Base-by-base conservation (phyloP, 108 stramenopile genomes). In the Cyclotella kingstonii region DNA sequence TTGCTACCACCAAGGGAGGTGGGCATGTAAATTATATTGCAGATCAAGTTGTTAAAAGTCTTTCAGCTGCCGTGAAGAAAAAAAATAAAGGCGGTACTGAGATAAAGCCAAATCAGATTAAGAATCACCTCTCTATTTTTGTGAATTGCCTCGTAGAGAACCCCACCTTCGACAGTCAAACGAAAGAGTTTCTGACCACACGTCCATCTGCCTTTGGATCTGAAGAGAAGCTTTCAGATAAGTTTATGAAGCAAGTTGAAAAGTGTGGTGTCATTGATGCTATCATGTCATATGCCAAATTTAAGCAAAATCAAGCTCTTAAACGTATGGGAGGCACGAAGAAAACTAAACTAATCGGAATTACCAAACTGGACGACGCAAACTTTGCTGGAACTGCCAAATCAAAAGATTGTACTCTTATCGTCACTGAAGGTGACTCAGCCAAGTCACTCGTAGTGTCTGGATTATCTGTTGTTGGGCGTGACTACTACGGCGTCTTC, bases 141-240 rank as follows among this genome's bases (percentile, higher is more conserved):
- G 96, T 98, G 36, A 98, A 98, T 64, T 87, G 84, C 49, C 79
- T 99, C 33, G 94, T 99, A 5, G 95, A 95, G 46, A 99, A 99
- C 73, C 95, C 95, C 5, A 86, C 96, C 6, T 99, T 99, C 67
- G 97, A 98, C 61, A 89, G 86, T 53, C 99, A 99, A 63, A 98
- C 96, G 27, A 99, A 99, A 79, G 99, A 99, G 66, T 84, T 81
- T 43, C 77, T 99, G 7, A 97, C 97, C 5, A 94, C 91, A 23
- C 77, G 78, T 19, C 74, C 86, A 7, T 64, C 82, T 25, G 44
- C 60, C 7, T 98, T 98, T 56, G 93, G 93, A 6, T 79, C 78
- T 12, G 60, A 73, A 17, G 85, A 79, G 50, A 79, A 81, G n/a
- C 70, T 95, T 7, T 80, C 91, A 3, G 82, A 91, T 11, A 82